Evolutionary conservation across 352 stramenopile species (phyloP).

Genomic region (Phytophthora chlamydospora): DNA sequence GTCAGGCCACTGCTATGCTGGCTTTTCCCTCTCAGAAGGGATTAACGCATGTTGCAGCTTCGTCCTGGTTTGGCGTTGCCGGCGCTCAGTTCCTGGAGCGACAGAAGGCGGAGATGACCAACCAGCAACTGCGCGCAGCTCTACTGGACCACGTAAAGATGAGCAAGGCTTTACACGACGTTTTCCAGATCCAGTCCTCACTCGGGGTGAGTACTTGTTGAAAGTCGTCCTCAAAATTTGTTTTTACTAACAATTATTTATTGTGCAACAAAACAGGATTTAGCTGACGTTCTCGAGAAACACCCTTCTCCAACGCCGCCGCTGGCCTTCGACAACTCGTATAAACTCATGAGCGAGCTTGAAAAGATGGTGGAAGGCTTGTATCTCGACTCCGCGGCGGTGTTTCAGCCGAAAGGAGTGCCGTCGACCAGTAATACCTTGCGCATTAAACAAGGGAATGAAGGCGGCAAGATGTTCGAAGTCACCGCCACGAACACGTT

Average conservation of each 20-base stretch:
- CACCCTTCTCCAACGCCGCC: not conserved
- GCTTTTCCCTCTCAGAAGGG: no score
- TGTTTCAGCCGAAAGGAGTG: constrained; percentile 4
- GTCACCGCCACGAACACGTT: constrained; percentile 12
- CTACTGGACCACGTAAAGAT: constrained; percentile 22
- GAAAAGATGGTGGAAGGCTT: constrained; percentile 22
- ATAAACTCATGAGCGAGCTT: constrained; percentile 24
- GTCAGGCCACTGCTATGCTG: not conserved
- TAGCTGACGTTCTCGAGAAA: constrained; percentile 6
- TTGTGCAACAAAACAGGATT: no score
- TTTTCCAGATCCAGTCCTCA: constrained; percentile 23
- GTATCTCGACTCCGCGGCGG: constrained; percentile 24
- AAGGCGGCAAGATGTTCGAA: constrained; percentile 16
- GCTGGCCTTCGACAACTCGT: not conserved
- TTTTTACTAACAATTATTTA: no score
- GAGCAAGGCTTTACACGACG: constrained; percentile 7
- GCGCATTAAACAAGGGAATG: not conserved
- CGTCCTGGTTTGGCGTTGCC: constrained; percentile 28
- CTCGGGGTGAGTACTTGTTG: constrained; percentile 16
- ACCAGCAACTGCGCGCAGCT: constrained; percentile 25
- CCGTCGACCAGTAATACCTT: not conserved
- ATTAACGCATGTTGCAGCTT: not conserved
- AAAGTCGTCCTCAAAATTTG: no score
- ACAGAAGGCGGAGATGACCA: constrained; percentile 24
- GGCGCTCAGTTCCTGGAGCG: constrained; percentile 24